Percentiles rank a stretch among this genome's conserved stretches.
These are phyloP conservation scores for Psidium friedrichsthalianum DNA, from an alignment of 345 rosid genomes.

Conservation along the genomic window DNA sequence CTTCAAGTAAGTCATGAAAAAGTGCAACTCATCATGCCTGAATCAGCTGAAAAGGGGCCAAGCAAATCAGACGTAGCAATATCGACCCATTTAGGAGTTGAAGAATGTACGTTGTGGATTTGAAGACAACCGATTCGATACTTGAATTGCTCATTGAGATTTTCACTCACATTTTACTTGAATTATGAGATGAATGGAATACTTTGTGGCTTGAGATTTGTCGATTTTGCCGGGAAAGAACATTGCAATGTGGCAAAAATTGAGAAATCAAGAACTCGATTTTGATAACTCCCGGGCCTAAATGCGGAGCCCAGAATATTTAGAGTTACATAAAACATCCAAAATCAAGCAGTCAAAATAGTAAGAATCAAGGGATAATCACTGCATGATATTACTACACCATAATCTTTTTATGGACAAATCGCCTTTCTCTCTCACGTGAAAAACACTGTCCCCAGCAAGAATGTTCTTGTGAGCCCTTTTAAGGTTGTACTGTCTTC, in stretches of 20 bases:
- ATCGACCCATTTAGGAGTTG: neutral
- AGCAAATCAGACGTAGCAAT: neutral
- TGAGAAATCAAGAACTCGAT: neutral
- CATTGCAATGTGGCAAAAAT: neutral
- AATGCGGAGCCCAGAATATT: neutral
- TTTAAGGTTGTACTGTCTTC: neutral
- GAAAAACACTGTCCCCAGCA: neutral
- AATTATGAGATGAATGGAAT: neutral
- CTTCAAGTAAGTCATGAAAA: neutral
- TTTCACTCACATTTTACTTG: neutral
- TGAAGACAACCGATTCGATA: neutral
- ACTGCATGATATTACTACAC: neutral
- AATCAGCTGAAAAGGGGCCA: neutral
- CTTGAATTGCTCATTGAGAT: fast-evolving
- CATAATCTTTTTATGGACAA: neutral
- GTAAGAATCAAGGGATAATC: neutral
- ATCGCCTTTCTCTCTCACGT: neutral
- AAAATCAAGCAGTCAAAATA: neutral
- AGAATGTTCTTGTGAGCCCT: neutral
- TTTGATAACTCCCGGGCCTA: neutral
- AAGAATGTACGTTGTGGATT: neutral
- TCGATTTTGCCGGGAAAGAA: fast-evolving
- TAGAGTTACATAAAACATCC: neutral
- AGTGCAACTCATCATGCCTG: neutral
- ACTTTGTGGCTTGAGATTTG: fast-evolving